Evolutionary conservation across 192 early-diverging fungal genomes (phyloP), one percentile per base, ranked within the genome.

Genomic region (Coemansia sp.): DNA sequence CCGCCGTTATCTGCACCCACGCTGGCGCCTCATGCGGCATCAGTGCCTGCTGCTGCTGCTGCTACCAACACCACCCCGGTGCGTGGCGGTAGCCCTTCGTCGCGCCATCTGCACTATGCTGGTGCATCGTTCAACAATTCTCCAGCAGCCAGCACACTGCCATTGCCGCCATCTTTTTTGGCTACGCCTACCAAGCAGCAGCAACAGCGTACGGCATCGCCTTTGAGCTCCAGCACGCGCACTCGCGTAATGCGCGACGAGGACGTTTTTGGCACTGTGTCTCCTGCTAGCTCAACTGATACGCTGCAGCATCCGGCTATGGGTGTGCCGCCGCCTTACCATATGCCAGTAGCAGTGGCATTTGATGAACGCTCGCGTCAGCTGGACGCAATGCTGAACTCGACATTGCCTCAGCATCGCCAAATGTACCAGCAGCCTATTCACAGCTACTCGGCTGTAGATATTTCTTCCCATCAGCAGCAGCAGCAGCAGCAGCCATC

Each of bases 71-170:
- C 45, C 35, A 44, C 43, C 16, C 43, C 43, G 3, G 43, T 44
- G 43, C 43, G 43, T 19, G 10, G 20, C 43, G 43, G n/a, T 19
- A 44, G 43, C 43, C 43, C 43, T 15, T 44, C 43, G 16, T 13
- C 14, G 14, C 43, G 43, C 16, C n/a, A 12, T 15, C 39, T 49
- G 28, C 73, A 77, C 55, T 77, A 77, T 31, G 73, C 73, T 0
- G 73, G 73, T 6, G 67, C 67, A 21, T 70, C 68, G 43, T 77
- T 77, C 59, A 70, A 69, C 73, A 77, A 77, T 53, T 77, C 73
- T 50, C 73, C 73, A 0, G 67, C 67, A 0, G 57, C 73, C 19
- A 70, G 45, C 52, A 70, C 58, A 26, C 63, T 77, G 43, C 73
- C 73, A 0, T 59, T 70, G 48, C 73, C 73, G 31, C 65, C 67